phyloP scores from a whole-genome alignment of 106 monocot species.

The Dendrobium catenatum region DNA sequence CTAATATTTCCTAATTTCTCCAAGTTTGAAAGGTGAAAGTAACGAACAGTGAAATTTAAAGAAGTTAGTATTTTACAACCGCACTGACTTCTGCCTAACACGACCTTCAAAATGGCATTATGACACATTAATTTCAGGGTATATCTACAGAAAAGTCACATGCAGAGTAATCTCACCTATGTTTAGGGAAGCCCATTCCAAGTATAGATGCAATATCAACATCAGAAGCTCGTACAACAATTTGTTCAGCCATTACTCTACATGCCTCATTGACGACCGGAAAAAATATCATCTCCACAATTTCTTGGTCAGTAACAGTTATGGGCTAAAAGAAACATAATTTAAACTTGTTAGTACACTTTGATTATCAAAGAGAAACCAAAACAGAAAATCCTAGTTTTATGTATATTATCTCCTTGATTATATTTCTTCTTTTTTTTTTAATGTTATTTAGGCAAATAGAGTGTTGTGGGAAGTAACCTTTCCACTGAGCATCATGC shows the following conservation, averaged over 20 bases:
- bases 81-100: too few species aligned
- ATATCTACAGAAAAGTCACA: too few species aligned
- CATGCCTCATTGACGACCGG: conserved; percentile 93
- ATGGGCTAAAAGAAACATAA: conserved; percentile 41
- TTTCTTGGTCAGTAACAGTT: conserved; percentile 66
- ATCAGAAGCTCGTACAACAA: conserved; percentile 73
- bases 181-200: conserved; percentile 90
- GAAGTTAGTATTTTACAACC: too few species aligned
- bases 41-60: too few species aligned
- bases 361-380: neutral
- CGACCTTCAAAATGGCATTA: too few species aligned
- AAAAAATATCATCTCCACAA: conserved; percentile 93
- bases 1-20: too few species aligned
- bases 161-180: conserved; percentile 32
- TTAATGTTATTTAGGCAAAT: too few species aligned
- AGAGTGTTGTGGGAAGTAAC: conserved; percentile 15
- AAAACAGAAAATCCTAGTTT: neutral
- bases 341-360: conserved; percentile 1
- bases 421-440: neutral
- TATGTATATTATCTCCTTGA: neutral
- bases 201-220: conserved; percentile 81
- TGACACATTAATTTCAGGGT: too few species aligned
- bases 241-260: conserved; percentile 79
- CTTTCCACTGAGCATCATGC: conserved; percentile 66
- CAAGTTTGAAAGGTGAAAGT: too few species aligned